Evolutionary conservation across 2,329 filamentous ascomycete species (phyloP).

Genomic region (Trematosphaeria pertusa): DNA sequence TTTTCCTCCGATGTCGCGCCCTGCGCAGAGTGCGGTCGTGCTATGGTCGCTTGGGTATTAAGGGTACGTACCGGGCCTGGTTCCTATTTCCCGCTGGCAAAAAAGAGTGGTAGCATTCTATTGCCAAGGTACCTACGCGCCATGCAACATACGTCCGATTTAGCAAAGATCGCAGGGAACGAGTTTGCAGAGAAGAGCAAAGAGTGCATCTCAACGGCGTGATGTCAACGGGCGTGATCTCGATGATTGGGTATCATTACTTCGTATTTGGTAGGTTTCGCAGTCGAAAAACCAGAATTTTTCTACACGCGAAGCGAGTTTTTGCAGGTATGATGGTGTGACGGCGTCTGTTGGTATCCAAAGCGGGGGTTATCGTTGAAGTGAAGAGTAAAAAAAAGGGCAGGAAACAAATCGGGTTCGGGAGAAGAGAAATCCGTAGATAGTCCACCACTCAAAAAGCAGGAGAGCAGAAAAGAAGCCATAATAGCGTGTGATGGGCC

Average conservation of each 20-base stretch:
- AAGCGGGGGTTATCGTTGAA: background rate
- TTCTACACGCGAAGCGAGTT: too few relatives aligned
- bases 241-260: background rate
- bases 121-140: constrained; percentile 2
- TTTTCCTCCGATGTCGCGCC: constrained; percentile 17
- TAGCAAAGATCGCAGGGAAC: background rate
- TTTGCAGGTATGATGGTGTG: too few relatives aligned
- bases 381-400: background rate
- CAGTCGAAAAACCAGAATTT: too few relatives aligned
- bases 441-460: constrained; percentile 7
- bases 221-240: too few relatives aligned
- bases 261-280: too few relatives aligned
- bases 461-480: constrained; percentile 7
- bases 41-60: constrained; percentile 29
- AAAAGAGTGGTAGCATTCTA: background rate
- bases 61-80: constrained; percentile 6
- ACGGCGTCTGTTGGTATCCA: too few relatives aligned
- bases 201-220: too few relatives aligned
- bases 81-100: constrained; percentile 14
- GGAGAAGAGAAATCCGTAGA: background rate
- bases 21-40: too few relatives aligned
- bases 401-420: background rate
- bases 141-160: background rate
- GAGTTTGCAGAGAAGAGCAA: background rate
- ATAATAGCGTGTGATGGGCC: background rate